phyloP scores from a whole-genome alignment of 306 rosid genomes.

The Prinsepia uniflora region DNA sequence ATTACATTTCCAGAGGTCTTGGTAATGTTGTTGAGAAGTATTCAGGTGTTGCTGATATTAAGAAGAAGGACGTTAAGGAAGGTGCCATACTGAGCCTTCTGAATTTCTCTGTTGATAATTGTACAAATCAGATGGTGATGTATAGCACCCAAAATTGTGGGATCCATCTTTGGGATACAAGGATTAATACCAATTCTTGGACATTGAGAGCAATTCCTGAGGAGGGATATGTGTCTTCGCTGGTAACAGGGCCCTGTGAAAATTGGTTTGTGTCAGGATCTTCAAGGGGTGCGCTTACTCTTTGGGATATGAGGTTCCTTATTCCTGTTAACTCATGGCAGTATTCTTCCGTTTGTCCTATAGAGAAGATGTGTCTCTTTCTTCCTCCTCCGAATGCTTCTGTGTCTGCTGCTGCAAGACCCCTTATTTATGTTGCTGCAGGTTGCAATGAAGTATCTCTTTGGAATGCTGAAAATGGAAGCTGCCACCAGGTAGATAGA shows the following conservation, averaged over 20 bases:
- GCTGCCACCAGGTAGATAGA: slow-evolving; percentile 86
- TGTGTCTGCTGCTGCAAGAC: slow-evolving; percentile 66
- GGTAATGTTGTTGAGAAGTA: slow-evolving; percentile 91
- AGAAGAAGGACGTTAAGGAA: slow-evolving; percentile 86
- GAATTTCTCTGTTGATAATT: slow-evolving; percentile 61
- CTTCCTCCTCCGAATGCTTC: slow-evolving; percentile 73
- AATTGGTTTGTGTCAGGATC: slow-evolving; percentile 98
- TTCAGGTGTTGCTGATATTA: slow-evolving; percentile 85
- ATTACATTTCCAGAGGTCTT: slow-evolving; percentile 78
- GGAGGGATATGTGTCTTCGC: slow-evolving; percentile 77
- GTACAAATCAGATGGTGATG: slow-evolving; percentile 58
- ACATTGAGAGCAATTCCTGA: slow-evolving; percentile 74
- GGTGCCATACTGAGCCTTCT: slow-evolving; percentile 75
- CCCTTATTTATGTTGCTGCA: slow-evolving; percentile 93
- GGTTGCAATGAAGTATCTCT: slow-evolving; percentile 96
- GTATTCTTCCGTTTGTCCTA: slow-evolving; percentile 78
- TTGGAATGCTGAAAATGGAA: slow-evolving; percentile 97
- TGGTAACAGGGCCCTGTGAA: slow-evolving; percentile 77
- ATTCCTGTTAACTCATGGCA: slow-evolving; percentile 87
- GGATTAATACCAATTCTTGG: slow-evolving; percentile 74
- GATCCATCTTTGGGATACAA: slow-evolving; percentile 93
- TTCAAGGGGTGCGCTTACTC: slow-evolving; percentile 84
- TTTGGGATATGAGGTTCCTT: slow-evolving; percentile 95
- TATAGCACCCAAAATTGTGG: slow-evolving; percentile 92
- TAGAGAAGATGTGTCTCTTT: slow-evolving; percentile 86